Evolutionary conservation across 2,329 filamentous ascomycete species (phyloP), one percentile per base, ranked within the genome.

Genomic region (Fusarium staphyleae): DNA sequence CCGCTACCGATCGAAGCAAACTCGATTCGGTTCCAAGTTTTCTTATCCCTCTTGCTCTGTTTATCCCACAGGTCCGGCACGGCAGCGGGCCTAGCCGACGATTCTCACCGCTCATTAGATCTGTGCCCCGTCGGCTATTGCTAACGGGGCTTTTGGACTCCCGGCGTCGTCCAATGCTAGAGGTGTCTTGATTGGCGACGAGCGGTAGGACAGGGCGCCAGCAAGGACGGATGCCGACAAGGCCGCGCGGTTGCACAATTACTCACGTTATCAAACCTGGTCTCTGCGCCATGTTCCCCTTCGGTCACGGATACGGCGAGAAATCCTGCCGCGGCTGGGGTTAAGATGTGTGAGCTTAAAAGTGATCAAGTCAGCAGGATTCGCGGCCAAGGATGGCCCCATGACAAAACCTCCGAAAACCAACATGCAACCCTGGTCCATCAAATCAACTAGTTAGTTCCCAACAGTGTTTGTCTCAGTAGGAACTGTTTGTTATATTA

Each of bases 351-450:
- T 37, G 35, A 55, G 48, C 46, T 62, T 45, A 48, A n/a, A n/a
- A 45, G 44, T 40, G 34, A 48, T 24, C 33, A 29, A 29, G 48
- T 62, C 55, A 62, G 36, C 48, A 48, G 48, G 39, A 43, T 43
- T 57, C 24, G 19, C 39, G 28, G 18, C 40, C 29, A 37, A 24
- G 22, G 40, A 26, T 3, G 13, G 19, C 18, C 47, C 33, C 33
- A 29, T 57, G 48, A 53, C 44, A 49, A 57, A 39, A 29, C 49
- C 35, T 49, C 57, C 57, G 57, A 58, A 39, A 16, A 3, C 32
- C 28, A 14, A 40, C 52, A 54, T 44, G 57, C 48, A 58, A 61
- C 41, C 53, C 57, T 22, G 16, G 57, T 40, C 52, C 33, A 47
- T 37, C 24, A 61, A 32, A 47, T 57, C 57, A 30, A 32, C 37